phyloP scores from a whole-genome alignment of 768 basidiomycete species.

The Lentinula sp. region DNA sequence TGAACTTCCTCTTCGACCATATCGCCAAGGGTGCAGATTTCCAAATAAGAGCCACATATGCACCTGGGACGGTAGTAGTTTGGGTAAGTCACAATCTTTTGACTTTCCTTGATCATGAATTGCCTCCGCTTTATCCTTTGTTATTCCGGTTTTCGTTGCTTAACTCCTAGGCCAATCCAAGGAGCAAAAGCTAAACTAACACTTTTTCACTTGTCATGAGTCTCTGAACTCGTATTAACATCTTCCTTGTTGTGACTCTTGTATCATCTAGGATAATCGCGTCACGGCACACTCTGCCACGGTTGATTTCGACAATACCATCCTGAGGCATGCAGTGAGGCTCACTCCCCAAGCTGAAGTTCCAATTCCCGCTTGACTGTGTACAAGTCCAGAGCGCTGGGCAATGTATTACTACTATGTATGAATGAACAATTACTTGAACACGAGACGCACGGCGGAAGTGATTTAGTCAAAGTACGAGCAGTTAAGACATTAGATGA shows the following conservation, averaged over 20 bases:
- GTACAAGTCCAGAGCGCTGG: not conserved
- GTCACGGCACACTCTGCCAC: slow-evolving; percentile 41
- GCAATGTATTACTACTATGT: not conserved
- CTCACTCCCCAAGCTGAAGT: slow-evolving; percentile 45
- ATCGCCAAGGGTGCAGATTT: slow-evolving; percentile 44
- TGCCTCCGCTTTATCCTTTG: not conserved
- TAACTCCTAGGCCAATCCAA: not conserved
- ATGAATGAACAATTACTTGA: not conserved
- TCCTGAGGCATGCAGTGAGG: slow-evolving; percentile 38
- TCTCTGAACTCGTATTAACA: not conserved
- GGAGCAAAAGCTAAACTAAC: not conserved
- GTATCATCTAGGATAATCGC: slow-evolving; percentile 32
- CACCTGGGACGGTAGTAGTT: slow-evolving; percentile 49
- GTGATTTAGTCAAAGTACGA: not conserved
- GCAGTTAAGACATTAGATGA: not conserved
- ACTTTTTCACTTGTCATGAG: not conserved
- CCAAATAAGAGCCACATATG: slow-evolving; percentile 42
- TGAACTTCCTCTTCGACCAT: slow-evolving; percentile 51
- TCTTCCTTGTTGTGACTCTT: not conserved
- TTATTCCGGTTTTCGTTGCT: not conserved
- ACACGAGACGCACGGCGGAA: too few relatives aligned
- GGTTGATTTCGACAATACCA: slow-evolving; percentile 28
- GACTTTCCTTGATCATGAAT: not conserved
- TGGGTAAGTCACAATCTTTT: slow-evolving; percentile 34
- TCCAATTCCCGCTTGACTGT: slow-evolving; percentile 26